These are phyloP conservation scores for Boletales sp. DNA, from an alignment of 768 basidiomycete genomes.

Conservation along the genomic window DNA sequence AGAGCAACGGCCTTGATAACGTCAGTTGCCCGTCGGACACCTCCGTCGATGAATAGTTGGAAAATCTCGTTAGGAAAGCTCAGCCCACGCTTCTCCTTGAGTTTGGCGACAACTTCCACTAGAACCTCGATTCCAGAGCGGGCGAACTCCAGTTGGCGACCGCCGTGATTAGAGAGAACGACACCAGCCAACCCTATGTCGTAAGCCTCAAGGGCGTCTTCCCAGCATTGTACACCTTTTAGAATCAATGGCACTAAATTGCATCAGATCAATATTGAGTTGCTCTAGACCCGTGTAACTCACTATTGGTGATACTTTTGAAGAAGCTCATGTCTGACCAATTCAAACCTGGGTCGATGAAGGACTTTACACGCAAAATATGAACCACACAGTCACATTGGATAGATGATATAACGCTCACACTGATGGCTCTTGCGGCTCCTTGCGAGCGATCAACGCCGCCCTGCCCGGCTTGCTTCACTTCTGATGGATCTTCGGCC, in stretches of 20 bases:
- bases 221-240: slow-evolving; percentile 89
- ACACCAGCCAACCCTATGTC: slow-evolving; percentile 71
- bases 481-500: slow-evolving; percentile 51
- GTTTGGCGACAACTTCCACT: slow-evolving; percentile 73
- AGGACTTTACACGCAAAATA: slow-evolving; percentile 49
- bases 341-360: slow-evolving; percentile 87
- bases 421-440: slow-evolving; percentile 90
- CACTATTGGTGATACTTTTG: slow-evolving; percentile 70
- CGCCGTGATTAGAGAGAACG: slow-evolving; percentile 87
- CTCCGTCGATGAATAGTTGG: slow-evolving; percentile 91
- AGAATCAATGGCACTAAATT: slow-evolving; percentile 79
- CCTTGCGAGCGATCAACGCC: slow-evolving; percentile 82
- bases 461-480: slow-evolving; percentile 43
- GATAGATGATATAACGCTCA: slow-evolving; percentile 31
- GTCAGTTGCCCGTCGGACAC: slow-evolving; percentile 87
- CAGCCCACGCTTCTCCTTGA: slow-evolving; percentile 63
- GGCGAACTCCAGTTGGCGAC: slow-evolving; percentile 73
- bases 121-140: slow-evolving; percentile 90
- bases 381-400: background rate
- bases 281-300: slow-evolving; percentile 8
- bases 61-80: slow-evolving; percentile 77
- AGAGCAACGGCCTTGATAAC: slow-evolving; percentile 85
- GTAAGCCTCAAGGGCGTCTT: slow-evolving; percentile 85
- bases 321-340: slow-evolving; percentile 74
- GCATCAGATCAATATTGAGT: slow-evolving; percentile 1